Base-by-base conservation (phyloP, 768 basidiomycete genomes). In the Suillus fuscotomentosus region DNA sequence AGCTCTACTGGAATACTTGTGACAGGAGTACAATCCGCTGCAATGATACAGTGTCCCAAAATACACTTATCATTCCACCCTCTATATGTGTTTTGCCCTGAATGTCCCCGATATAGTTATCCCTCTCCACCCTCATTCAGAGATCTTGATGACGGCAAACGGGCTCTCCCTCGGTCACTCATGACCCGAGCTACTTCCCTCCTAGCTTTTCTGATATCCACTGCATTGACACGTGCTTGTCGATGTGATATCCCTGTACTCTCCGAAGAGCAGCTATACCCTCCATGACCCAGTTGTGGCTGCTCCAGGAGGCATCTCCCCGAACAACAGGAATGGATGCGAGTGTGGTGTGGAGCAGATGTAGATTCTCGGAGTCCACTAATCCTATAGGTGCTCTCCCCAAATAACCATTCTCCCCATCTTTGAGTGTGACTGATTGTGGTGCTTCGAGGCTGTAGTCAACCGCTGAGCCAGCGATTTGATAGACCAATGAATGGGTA, bases 211-310 rank as follows among this genome's bases (percentile, higher is more conserved):
- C 76, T 8, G 66, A 70, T 55, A 76, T 67, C 76, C 71, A 76
- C 34, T 71, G 71, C 3, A 50, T 17, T 14, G 76, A 69, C 41
- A 74, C 73, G 51, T 74, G 67, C 56, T 75, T 76, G 55, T 76
- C 74, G 9, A 76, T 57, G 15, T 67, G 67, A 45, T 67, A 76
- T 54, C 71, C 75, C 13, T 77, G 75, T 39, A 66, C 43, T 60
- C 66, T 74, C 45, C 71, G 70, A 50, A 76, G 62, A 36, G 71
- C 75, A 2, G 51, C 54, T 66, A 77, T 61, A 43, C 73, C 76
- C 41, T 76, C 76, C 69, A 75, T 73, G 64, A 73, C 75, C 75
- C 75, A 76, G 17, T 67, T 69, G 57, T 65, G 75, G 38, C 71
- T 69, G 54, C 64, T 67, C 76, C 75, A 76, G 24, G 68, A 66